Conservation (phyloP, 73 alveolate species). For the Paramecium bursaria region DNA sequence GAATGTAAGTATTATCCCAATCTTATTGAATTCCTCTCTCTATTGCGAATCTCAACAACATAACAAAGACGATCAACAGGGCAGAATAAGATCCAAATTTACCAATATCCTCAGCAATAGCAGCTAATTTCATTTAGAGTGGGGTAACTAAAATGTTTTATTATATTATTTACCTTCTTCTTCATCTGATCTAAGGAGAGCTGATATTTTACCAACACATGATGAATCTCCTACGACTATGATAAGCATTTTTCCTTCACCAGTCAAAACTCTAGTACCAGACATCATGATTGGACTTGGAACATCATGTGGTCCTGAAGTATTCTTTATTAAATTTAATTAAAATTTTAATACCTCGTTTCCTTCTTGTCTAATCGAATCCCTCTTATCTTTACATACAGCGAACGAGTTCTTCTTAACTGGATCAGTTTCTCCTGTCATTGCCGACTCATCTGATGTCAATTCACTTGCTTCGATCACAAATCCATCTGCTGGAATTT, state of each 20-base stretch:
- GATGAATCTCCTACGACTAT: conserved; percentile 67
- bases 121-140: conserved; percentile 91
- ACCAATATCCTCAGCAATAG: conserved; percentile 94
- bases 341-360: conserved; percentile 52
- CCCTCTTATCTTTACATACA: conserved; percentile 43
- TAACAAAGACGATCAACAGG: conserved; percentile 81
- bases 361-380: conserved; percentile 65
- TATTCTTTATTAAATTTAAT: conserved; percentile 72
- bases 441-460: conserved; percentile 90
- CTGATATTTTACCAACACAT: conserved; percentile 70
- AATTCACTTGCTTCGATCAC: conserved; percentile 83
- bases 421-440: conserved; percentile 93
- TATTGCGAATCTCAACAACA: conserved; percentile 77
- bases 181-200: conserved; percentile 65
- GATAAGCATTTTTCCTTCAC: conserved; percentile 71
- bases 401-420: conserved; percentile 70
- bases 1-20: conserved; percentile 62
- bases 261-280: conserved; percentile 75
- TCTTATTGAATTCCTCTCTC: conserved; percentile 77
- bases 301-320: conserved; percentile 75
- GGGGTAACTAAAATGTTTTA: conserved; percentile 85
- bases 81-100: conserved; percentile 92
- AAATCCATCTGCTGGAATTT: conserved; percentile 92
- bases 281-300: conserved; percentile 86
- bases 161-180: conserved; percentile 69